Conservation (phyloP, 176 grass and related monocot species). For the Carex parvula region DNA sequence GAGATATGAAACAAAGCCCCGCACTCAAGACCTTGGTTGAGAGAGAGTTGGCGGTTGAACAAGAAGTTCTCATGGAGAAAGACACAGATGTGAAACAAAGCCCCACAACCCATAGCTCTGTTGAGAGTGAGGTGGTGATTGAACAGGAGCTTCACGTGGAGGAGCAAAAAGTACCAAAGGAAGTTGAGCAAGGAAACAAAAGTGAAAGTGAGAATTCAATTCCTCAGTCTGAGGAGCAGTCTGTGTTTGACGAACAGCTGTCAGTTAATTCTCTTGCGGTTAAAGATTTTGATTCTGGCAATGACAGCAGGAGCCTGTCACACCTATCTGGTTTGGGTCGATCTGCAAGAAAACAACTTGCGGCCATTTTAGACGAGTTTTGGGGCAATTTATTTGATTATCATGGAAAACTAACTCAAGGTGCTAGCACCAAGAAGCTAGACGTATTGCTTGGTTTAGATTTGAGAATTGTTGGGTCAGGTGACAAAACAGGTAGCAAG, state of each 20-base stretch:
- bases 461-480: slow-evolving; percentile 47
- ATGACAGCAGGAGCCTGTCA: slow-evolving; percentile 62
- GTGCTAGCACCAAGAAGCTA: slow-evolving; percentile 62
- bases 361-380: slow-evolving; percentile 85
- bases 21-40: not conserved
- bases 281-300: slow-evolving; percentile 56
- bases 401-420: slow-evolving; percentile 77
- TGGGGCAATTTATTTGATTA: slow-evolving; percentile 96
- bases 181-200: slow-evolving; percentile 28
- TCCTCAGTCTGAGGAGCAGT: slow-evolving; percentile 46
- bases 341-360: slow-evolving; percentile 71
- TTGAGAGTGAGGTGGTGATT: slow-evolving; percentile 51
- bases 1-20: not conserved
- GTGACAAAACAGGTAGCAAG: slow-evolving; percentile 44
- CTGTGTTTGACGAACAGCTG: slow-evolving; percentile 45
- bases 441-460: slow-evolving; percentile 72
- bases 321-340: slow-evolving; percentile 89
- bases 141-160: slow-evolving; percentile 36
- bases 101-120: slow-evolving; percentile 11
- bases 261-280: slow-evolving; percentile 49
- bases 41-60: slow-evolving; percentile 27
- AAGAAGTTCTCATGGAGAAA: slow-evolving; percentile 6
- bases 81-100: not conserved
- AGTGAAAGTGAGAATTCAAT: slow-evolving; percentile 17
- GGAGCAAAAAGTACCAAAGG: slow-evolving; percentile 37